A percentile compares a stretch with the other conserved stretches of the same genome.
phyloP scores from a whole-genome alignment of 2,329 filamentous ascomycete species.

The Acrocalymma vagum region DNA sequence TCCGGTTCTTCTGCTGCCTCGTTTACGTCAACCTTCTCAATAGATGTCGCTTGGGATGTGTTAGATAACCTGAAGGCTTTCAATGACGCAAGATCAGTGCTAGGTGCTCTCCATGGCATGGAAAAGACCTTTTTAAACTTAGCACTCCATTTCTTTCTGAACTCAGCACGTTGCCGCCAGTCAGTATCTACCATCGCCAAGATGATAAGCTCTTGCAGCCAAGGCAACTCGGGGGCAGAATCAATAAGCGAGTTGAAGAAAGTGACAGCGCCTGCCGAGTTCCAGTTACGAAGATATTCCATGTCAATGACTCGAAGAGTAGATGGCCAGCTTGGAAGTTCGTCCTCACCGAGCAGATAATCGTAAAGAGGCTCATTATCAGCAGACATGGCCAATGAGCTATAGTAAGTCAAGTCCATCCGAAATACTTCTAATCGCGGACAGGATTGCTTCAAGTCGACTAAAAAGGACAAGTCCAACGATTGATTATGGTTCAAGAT shows the following conservation, averaged over 20 bases:
- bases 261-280: slow-evolving; percentile 72
- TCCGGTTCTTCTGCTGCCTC: slow-evolving; percentile 6
- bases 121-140: slow-evolving; percentile 74
- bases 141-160: slow-evolving; percentile 80
- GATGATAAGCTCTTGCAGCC: slow-evolving; percentile 75
- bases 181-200: slow-evolving; percentile 75
- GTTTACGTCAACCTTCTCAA: slow-evolving; percentile 26
- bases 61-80: slow-evolving; percentile 54
- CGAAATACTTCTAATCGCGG: slow-evolving; percentile 74
- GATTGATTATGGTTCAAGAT: slow-evolving; percentile 81
- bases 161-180: slow-evolving; percentile 83
- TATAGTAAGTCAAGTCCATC: slow-evolving; percentile 83
- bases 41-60: slow-evolving; percentile 13
- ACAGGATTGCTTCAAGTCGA: slow-evolving; percentile 71
- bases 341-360: slow-evolving; percentile 65
- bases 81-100: slow-evolving; percentile 51
- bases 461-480: slow-evolving; percentile 78
- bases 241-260: slow-evolving; percentile 83
- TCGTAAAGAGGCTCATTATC: slow-evolving; percentile 81
- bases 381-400: slow-evolving; percentile 70
- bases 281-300: slow-evolving; percentile 79
- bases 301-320: slow-evolving; percentile 77
- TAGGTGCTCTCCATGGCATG: slow-evolving; percentile 56
- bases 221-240: slow-evolving; percentile 69
- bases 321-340: slow-evolving; percentile 81